Evolutionary conservation across 768 basidiomycete genomes (phyloP), one percentile per base, ranked within the genome.

Genomic region (Serendipita sp.): DNA sequence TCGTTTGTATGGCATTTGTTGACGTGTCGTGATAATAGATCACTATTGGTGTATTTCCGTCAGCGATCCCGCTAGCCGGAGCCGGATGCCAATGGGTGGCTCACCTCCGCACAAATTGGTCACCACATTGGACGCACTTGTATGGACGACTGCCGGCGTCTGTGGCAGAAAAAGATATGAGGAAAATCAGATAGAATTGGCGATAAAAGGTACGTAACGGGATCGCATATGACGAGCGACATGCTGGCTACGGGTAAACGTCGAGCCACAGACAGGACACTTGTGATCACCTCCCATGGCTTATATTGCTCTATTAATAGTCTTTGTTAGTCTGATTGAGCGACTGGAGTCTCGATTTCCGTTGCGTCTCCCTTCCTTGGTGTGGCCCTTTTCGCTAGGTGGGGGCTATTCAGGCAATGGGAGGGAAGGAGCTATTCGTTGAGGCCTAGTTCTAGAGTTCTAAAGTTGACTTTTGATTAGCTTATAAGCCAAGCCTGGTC

Each of bases 61-160:
- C 24, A 24, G 24, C 24, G 24, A 24, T 24, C 24, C 24, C 24
- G 24, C 24, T 24, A 24, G 24, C 24, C 24, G 24, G 24, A 24
- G 24, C 24, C 24, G 24, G 24, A 24, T 24, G 24, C 24, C 24
- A 24, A 24, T 24, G 24, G 24, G 24, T 24, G 24, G 24, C 73
- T 10, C 53, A 86, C 89, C 89, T 90, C 71, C 90, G 75, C 1
- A 90, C 90, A 71, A 92, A 92, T 75, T 91, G 89, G 76, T 92
- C 90, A 44, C 89, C 89, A 73, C 90, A 92, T 68, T 85, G 81
- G 70, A 85, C 85, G 69, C 90, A 92, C 71, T 89, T 89, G 79
- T 92, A 92, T 7, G 90, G 90, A 48, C 90, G 79, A 78, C 92
- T 89, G 65, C 89, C 89, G 45, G 89, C 92, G 75, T 92, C 89